These are phyloP conservation scores for Volvariella surrecta DNA, from an alignment of 1,284 basidiomycete species.

Conservation along the genomic window DNA sequence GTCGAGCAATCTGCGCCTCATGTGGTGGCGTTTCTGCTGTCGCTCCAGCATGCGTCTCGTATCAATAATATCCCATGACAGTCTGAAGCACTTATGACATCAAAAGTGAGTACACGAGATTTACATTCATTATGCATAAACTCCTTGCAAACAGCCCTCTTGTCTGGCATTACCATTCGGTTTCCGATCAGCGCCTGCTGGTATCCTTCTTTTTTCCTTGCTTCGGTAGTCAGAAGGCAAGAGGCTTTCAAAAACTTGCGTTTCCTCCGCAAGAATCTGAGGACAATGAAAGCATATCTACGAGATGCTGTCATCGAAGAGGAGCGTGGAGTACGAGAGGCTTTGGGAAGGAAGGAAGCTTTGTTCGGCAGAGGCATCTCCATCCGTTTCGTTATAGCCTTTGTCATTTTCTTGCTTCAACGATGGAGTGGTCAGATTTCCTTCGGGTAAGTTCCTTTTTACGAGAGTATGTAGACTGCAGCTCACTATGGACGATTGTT, in stretches of 20 bases:
- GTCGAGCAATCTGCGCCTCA: conserved; percentile 60
- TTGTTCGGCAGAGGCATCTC: conserved; percentile 72
- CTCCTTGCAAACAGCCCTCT: conserved; percentile 32
- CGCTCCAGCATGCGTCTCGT: conserved; percentile 68
- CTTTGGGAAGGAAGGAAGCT: conserved; percentile 54
- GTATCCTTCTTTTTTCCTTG: conserved; percentile 63
- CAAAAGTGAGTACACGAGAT: no score
- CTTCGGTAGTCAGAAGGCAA: conserved; percentile 41
- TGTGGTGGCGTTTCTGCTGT: conserved; percentile 61
- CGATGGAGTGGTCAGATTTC: conserved; percentile 71
- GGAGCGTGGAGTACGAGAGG: conserved; percentile 47
- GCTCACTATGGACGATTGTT: conserved; percentile 17
- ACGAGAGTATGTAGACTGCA: conserved; percentile 17
- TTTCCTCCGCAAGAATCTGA: conserved; percentile 44
- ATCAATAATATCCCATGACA: conserved; percentile 74
- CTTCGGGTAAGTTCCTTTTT: conserved; percentile 32
- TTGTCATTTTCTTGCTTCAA: conserved; percentile 61
- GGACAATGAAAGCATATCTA: conserved; percentile 40
- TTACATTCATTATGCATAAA: no score
- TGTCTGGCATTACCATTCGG: conserved; percentile 73
- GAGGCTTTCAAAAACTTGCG: conserved; percentile 45
- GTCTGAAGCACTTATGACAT: no score
- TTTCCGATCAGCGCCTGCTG: conserved; percentile 70
- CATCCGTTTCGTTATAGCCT: conserved; percentile 62
- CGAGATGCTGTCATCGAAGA: conserved; percentile 56